Percentiles rank a stretch among this genome's conserved stretches.
Evolutionary conservation across 768 basidiomycete species (phyloP).

Genomic region (Hygrophoropsis aurantiaca): DNA sequence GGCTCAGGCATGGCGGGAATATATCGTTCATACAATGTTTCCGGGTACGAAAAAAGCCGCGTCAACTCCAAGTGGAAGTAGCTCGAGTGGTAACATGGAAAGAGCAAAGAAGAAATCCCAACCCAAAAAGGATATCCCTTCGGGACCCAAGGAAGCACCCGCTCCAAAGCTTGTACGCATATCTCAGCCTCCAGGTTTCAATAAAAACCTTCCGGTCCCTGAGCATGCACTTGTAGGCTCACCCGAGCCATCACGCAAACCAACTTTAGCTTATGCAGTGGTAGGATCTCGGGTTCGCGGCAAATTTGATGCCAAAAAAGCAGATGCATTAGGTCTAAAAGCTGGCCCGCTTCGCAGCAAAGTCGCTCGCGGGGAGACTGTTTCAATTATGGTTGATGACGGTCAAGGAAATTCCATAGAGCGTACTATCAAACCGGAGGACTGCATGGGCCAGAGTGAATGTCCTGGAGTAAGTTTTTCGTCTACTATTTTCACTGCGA

Average conservation of each 20-base stretch:
- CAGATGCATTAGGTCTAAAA: constrained; percentile 62
- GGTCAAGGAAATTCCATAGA: constrained; percentile 40
- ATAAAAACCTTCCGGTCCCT: constrained; percentile 19
- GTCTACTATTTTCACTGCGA: not conserved
- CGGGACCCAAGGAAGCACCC: not conserved
- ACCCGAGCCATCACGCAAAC: constrained; percentile 17
- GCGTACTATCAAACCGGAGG: constrained; percentile 57
- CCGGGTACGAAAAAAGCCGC: constrained; percentile 24
- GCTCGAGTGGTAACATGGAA: constrained; percentile 6
- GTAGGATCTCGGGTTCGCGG: constrained; percentile 55
- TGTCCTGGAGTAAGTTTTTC: constrained; percentile 41
- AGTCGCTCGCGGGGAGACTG: constrained; percentile 63
- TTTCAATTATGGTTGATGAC: constrained; percentile 55
- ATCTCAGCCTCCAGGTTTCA: constrained; percentile 15
- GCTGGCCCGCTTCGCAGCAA: constrained; percentile 54
- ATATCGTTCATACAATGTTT: constrained; percentile 63
- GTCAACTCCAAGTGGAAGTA: constrained; percentile 4
- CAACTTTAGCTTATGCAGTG: constrained; percentile 49
- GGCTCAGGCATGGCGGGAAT: constrained; percentile 56
- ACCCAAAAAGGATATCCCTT: constrained; percentile 1
- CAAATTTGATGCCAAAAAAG: constrained; percentile 73
- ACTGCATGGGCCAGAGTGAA: constrained; percentile 56
- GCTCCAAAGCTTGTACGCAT: constrained; percentile 9
- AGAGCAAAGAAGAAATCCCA: constrained; percentile 13
- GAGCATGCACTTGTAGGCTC: constrained; percentile 16